Evolutionary conservation across 306 rosid genomes (phyloP), one percentile per base, ranked within the genome.

Genomic region (Biancaea sappan): DNA sequence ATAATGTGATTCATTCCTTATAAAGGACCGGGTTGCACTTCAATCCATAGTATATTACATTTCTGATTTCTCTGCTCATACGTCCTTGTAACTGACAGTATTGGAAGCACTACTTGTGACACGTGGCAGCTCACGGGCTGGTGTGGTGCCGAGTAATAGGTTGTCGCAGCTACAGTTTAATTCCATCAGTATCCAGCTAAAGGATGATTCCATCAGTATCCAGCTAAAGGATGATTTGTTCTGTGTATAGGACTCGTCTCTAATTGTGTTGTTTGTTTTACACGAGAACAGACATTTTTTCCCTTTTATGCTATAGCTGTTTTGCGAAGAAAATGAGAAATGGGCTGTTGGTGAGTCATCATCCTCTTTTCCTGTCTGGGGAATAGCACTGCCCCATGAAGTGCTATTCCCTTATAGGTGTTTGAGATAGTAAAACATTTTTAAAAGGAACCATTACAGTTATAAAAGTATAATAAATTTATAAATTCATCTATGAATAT

Each of bases 241-340:
- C 29, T 48, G 73, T 69, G 81, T 66, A 47, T 63, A 63, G 64
- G 22, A 82, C 48, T 37, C 73, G 16, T 85, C 51, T 53, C 9
- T 61, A 3, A 66, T 78, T 84, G 75, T 77, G 83, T 80, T 82
- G 73, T 77, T 86, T 77, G 66, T 74, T 87, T 79, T 77, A 73
- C 59, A 26, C 52, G 19, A 73, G 47, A 67, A 26, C 31, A 79
- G 32, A 82, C 34, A 70, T 50, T 18, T 29, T 74, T 21, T 44
- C 44, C 13, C 60, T 72, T 81, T 16, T 35, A 29, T 70, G 88
- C 79, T 83, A n/a, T n/a, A 84, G 96, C 86, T 86, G 88, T 80
- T 74, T 85, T 80, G 84, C 88, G 85, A 31, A 80, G 77, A 81
- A 79, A n/a, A n/a, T n/a, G n/a, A n/a, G n/a, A n/a, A n/a, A n/a